Evolutionary conservation across 305 asterid genomes (phyloP).

Genomic region (Ajuga reptans): DNA sequence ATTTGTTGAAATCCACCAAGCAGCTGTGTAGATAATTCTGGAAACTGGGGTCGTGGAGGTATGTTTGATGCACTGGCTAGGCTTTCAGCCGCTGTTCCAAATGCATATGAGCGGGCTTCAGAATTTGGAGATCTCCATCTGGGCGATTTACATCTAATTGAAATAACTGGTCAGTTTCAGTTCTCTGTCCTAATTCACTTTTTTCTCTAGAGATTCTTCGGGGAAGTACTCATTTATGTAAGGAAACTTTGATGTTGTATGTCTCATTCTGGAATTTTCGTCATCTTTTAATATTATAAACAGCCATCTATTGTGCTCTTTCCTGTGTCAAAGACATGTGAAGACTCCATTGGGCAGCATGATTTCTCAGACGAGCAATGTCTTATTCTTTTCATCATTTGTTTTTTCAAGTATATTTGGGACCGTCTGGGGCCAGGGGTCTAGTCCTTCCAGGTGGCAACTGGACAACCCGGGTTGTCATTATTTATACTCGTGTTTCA

Average conservation of each 20-base stretch:
- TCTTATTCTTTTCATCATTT: background rate
- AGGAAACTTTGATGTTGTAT: background rate
- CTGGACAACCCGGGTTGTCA: constrained; percentile 2
- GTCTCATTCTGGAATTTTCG: background rate
- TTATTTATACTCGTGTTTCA: constrained; percentile 14
- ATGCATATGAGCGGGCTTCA: constrained; percentile 67
- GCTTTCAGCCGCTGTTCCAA: constrained; percentile 54
- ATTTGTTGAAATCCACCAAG: constrained; percentile 22
- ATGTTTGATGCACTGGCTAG: constrained; percentile 73
- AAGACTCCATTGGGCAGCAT: background rate
- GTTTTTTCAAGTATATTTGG: background rate
- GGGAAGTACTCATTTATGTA: background rate
- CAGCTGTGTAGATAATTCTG: constrained; percentile 94
- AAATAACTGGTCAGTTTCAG: constrained; percentile 49
- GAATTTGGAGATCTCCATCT: constrained; percentile 83
- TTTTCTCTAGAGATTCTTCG: background rate
- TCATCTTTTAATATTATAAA: background rate
- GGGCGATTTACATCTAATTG: constrained; percentile 81
- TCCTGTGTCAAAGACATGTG: background rate
- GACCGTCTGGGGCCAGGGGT: background rate
- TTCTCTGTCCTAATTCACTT: background rate
- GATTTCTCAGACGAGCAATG: background rate
- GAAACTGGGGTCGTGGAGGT: constrained; percentile 96
- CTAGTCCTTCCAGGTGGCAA: constrained; percentile 5
- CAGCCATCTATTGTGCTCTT: background rate